These are phyloP conservation scores for Fonsecaea nubica DNA, from an alignment of 2,329 filamentous ascomycete genomes.

Conservation along the genomic window DNA sequence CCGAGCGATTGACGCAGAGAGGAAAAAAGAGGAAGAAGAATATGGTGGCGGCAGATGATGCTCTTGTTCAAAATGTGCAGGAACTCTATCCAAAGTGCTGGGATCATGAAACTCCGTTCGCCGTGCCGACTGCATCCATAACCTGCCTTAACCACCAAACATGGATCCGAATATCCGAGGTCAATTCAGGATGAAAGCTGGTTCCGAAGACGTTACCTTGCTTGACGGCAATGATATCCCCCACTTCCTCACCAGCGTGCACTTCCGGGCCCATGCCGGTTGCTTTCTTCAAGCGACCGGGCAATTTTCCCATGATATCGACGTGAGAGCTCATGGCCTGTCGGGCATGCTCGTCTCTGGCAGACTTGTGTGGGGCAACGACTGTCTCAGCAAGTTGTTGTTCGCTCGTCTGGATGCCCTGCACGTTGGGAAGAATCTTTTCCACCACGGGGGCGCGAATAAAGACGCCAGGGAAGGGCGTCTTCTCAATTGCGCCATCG, in stretches of 20 bases:
- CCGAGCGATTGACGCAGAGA: conserved; percentile 73
- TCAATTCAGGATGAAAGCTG: conserved; percentile 95
- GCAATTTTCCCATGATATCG: conserved; percentile 64
- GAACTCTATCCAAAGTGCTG: neutral
- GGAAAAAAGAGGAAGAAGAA: conserved; percentile 64
- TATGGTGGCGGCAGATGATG: conserved; percentile 58
- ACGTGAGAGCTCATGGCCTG: conserved; percentile 57
- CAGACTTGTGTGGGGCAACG: conserved; percentile 62
- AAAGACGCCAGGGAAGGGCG: conserved; percentile 80
- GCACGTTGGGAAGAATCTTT: conserved; percentile 66
- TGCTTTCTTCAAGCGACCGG: conserved; percentile 58
- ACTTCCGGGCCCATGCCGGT: conserved; percentile 53
- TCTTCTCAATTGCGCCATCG: conserved; percentile 26
- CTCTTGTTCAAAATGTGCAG: neutral
- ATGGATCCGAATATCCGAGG: conserved; percentile 85
- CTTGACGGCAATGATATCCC: conserved; percentile 85
- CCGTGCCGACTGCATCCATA: conserved; percentile 47
- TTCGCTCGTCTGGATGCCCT: conserved; percentile 61
- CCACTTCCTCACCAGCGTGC: conserved; percentile 50
- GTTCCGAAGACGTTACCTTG: conserved; percentile 94
- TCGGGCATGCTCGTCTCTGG: conserved; percentile 54
- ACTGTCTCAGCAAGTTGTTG: conserved; percentile 57
- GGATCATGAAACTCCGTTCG: conserved; percentile 25
- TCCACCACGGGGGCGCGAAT: conserved; percentile 95
- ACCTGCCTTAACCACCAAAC: conserved; percentile 89